Base-by-base conservation (phyloP, 805 yeast genomes). In the Spathaspora arborariae region DNA sequence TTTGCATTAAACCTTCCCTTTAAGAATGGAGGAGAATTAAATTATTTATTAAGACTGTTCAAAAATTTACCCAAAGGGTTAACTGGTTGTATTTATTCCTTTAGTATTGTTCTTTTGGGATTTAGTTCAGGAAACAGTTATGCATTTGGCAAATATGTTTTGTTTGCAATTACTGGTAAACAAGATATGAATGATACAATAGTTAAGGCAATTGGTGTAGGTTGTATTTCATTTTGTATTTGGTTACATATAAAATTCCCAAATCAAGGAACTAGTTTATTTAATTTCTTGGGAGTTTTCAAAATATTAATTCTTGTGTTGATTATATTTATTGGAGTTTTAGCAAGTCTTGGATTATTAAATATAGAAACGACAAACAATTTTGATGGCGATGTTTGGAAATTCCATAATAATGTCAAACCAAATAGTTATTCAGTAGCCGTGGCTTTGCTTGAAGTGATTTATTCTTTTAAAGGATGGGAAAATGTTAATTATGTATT, bases 381-480 rank as follows among this genome's bases (percentile, higher is more conserved):
- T 47, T 58, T 71, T 45, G 62, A 68, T 7, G 35, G 35, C n/a
- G 45, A 68, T 39, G 53, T 73, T 39, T 79, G 78, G 68, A 51
- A 52, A 27, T 49, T 48, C 43, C 53, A 49, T 20, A 36, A 45
- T 36, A 24, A 45, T 41, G 19, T 47, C 20, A n/a, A 48, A 8
- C 74, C 79, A 2, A 62, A 58, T 39, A 53, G 67, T 9, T 82
- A 80, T 54, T 74, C 78, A 34, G 57, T 75, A 5, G 72, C 85
- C 1, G 81, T 81, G 33, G 85, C 83, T 0, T 56, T 82, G 27
- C 58, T 82, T 33, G 78, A 83, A 42, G 75, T 82, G 20, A 78
- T 82, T 11, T 82, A 81, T 56, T 80, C 86, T 0, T 82, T 80
- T 61, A 77, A 81, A 49, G 88, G 88, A 4, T 82, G 87, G 86